phyloP scores from a whole-genome alignment of 2,329 filamentous ascomycete species.

The Xylaria sp. region DNA sequence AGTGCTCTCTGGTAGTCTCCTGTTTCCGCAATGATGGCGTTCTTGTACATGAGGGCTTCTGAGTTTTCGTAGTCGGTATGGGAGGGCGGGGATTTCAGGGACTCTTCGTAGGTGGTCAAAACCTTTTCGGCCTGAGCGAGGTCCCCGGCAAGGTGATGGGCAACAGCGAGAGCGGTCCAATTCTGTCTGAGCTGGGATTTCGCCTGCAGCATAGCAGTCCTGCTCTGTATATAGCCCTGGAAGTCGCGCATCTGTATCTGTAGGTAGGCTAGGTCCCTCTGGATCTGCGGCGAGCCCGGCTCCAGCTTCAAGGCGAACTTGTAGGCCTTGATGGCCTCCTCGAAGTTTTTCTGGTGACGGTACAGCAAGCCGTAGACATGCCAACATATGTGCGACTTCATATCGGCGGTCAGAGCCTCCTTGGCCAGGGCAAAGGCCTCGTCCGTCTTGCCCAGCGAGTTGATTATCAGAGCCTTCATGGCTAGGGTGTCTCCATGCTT shows the following conservation, averaged over 20 bases:
- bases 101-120: conserved; percentile 91
- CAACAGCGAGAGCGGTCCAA: conserved; percentile 97
- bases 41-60: conserved; percentile 95
- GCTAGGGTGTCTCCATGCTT: conserved; percentile 98
- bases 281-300: conserved; percentile 93
- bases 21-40: conserved; percentile 88
- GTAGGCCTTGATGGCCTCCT: conserved; percentile 99
- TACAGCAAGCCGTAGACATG: conserved; percentile 97
- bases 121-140: conserved; percentile 88
- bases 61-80: conserved; percentile 90
- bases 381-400: conserved; percentile 99
- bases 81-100: conserved; percentile 81
- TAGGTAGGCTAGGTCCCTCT: conserved; percentile 89
- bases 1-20: conserved; percentile 85
- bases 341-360: conserved; percentile 94
- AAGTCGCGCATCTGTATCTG: conserved; percentile 98
- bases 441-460: conserved; percentile 88
- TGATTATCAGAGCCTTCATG: conserved; percentile 98
- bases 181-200: conserved; percentile 86
- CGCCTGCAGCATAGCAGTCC: conserved; percentile 86
- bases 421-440: conserved; percentile 96
- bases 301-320: conserved; percentile 93
- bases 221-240: conserved; percentile 89
- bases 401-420: conserved; percentile 90
- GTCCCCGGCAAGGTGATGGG: conserved; percentile 90